Evolutionary conservation across 106 monocot genomes (phyloP), one percentile per base, ranked within the genome.

Genomic region (Dendrobium nobile): DNA sequence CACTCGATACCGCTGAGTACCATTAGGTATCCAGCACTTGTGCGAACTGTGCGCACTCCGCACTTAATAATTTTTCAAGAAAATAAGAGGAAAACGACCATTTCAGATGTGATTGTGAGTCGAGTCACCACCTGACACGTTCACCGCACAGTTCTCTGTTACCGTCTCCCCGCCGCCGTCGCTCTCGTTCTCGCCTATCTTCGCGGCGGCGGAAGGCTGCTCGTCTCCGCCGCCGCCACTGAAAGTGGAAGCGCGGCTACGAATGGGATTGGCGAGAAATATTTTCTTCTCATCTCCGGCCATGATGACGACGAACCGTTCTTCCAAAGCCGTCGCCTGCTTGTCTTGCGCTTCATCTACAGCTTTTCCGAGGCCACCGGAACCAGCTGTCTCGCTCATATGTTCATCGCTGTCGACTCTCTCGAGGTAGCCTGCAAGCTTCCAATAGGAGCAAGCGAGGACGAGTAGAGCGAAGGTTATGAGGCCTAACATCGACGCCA

Each of bases 371-470:
- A 19, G 11, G 47, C 9, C 3, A 22, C 75, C 9, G 47, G 54
- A 24, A 26, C 31, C 80, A 19, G 59, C 81, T 7, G 27, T 56
- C 7, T 22, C 24, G 65, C 59, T 47, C 10, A 13, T 13, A 51
- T 51, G 51, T 13, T 51, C 51, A 3, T 10, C 51, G 51, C 51
- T 51, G 51, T 51, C 51, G 51, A 51, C 51, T 45, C 45, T 45
- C 45, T 81, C 83, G 78, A 87, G 87, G 83, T 77, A 85, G 18
- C 83, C 83, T 20, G 87, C 83, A 26, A 86, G 79, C 67, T 79
- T 86, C 89, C 89, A 86, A 75, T 86, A 86, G 59, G 86, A 86
- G 79, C 89, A 89, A 19, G 80, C 86, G 22, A 89, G 86, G 20
- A 89, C 82, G 15, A 89, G 64, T 45, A 89, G 86, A 10, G 89